Evolutionary conservation across 345 rosid genomes (phyloP), one percentile per base, ranked within the genome.

Genomic region (Aquilaria malaccensis): DNA sequence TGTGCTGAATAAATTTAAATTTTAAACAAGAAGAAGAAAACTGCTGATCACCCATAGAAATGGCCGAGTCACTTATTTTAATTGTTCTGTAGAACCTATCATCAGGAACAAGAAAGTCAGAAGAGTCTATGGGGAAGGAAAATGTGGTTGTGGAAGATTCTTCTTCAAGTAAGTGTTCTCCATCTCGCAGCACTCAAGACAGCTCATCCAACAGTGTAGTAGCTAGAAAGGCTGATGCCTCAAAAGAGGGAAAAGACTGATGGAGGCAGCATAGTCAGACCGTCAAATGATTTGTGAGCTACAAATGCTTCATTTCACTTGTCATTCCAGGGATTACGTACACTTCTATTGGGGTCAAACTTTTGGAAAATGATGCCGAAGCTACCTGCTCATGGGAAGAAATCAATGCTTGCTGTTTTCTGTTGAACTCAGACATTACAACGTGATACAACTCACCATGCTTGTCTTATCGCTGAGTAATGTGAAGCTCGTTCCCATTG

Each of bases 121-220:
- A 69, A 74, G 78, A 80, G 66, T 68, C 71, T 50, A 30, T 10
- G 22, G 67, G 79, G 64, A 79, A 78, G 73, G 87, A 76, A 67
- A 73, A 53, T 63, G 66, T 67, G 67, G 50, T 74, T 11, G 53
- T 67, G 4, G 87, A 81, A 61, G 79, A 77, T 41, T 83, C 85
- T 70, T 77, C 80, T 66, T 81, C 88, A 15, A 86, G 89, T 71
- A 73, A 83, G 72, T 79, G 86, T 73, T 89, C 88, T 47, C 89
- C 96, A 9, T 83, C 93, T 52, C 82, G 59, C 11, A 84, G 90
- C 63, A 71, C 75, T 55, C 84, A 84, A 55, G 88, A 85, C 69
- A 86, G 95, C 77, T 85, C 96, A 62, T 81, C 95, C 29, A 73
- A 76, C 77, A 89, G 96, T 56, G 64, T 83, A 51, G 85, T 67